Base-by-base conservation (phyloP, 2,329 filamentous ascomycete genomes). In the Penicillium concentricum region DNA sequence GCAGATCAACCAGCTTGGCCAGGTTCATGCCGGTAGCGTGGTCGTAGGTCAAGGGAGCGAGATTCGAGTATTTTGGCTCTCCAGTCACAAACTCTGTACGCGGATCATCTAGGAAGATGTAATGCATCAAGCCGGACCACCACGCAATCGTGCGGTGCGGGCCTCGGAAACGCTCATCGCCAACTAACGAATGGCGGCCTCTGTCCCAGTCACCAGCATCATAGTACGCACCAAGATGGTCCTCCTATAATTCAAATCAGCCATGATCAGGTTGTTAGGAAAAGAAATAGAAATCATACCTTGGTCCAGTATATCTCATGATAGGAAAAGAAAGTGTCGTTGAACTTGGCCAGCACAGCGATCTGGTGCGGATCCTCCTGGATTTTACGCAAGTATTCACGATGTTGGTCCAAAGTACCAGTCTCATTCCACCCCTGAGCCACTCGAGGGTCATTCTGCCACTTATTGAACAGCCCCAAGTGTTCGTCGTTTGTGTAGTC, bases 401-500 rank as follows among this genome's bases (percentile, higher is more conserved):
- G 81, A 73, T 92, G 89, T 71, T 91, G 81, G 22, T 90, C 88
- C 46, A 90, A 73, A 2, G 87, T 88, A 28, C 89, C 89, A 1
- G 87, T 89, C 75, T 90, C 85, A 68, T 90, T 89, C 89, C 89
- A 92, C 4, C 88, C 88, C 66, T 87, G 83, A 5, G 87, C 88
- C 30, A 92, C 89, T 49, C 89, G 87, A 53, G 89, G 89, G 69
- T 92, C 89, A 68, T 92, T 92, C 74, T 92, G 89, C 89, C 89
- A 92, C 56, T 80, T 80, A 73, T 92, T 86, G 78, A 92, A 92
- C 4, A 90, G 78, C 12, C 78, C 74, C 47, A 92, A 75, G 73
- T 92, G 88, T 64, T 83, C 79, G 1, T 78, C 69, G 65, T 90
- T 78, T 28, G 79, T 68, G 72, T 83, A 88, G 71, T 92, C 87